Conservation (phyloP, 345 rosid species). For the Theobroma cacao region DNA sequence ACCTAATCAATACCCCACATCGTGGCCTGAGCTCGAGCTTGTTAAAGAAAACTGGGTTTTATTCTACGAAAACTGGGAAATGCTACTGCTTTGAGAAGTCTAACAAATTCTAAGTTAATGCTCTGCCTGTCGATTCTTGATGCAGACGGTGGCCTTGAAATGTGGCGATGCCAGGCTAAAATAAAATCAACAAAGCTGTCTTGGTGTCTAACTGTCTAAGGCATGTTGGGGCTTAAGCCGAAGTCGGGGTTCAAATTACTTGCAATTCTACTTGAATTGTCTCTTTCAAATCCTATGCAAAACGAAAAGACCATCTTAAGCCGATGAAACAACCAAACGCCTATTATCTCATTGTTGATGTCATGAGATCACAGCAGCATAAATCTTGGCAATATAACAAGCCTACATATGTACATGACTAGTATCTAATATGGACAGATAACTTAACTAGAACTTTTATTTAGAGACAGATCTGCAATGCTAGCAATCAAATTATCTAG, state of each 20-base stretch:
- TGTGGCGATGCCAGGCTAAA: too few relatives aligned
- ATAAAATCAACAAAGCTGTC: background rate
- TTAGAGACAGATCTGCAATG: slow-evolving; percentile 55
- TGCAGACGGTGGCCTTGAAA: too few relatives aligned
- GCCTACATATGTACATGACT: background rate
- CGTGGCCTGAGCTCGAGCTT: background rate
- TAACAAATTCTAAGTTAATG: too few relatives aligned
- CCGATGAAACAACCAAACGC: background rate
- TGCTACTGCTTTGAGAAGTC: background rate
- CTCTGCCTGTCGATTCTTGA: too few relatives aligned
- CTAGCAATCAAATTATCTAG: slow-evolving; percentile 46
- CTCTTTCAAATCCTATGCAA: background rate
- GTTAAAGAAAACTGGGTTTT: background rate
- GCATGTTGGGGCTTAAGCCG: background rate
- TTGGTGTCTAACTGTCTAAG: background rate
- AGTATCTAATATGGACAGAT: background rate
- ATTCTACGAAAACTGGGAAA: background rate
- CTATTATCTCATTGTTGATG: background rate
- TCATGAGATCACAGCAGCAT: background rate
- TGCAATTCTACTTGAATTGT: background rate
- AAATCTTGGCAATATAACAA: background rate
- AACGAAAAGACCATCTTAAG: background rate
- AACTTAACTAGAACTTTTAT: slow-evolving; percentile 5
- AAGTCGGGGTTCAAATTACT: background rate
- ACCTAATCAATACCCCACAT: background rate